Percentiles rank a stretch among this genome's conserved stretches.
Conservation (phyloP, 176 grass and related monocot species). For the Tuctoria greenei region DNA sequence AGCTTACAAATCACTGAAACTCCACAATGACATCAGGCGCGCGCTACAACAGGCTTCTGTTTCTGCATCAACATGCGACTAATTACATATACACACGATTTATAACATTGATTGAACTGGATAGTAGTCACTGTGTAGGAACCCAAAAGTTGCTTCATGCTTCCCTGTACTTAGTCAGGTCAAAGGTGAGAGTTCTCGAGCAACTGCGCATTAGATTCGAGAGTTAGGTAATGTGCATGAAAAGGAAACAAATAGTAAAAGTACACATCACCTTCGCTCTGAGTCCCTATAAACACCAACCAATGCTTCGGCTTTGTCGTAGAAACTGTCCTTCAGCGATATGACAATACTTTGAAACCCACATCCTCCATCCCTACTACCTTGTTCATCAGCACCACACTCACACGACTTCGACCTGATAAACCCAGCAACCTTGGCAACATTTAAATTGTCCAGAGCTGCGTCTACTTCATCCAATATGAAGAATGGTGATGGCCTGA, state of each 20-base stretch:
- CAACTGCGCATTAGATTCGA: constrained; percentile 60
- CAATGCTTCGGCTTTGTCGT: constrained; percentile 96
- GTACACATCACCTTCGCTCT: constrained; percentile 58
- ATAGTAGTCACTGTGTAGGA: neutral
- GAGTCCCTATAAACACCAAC: constrained; percentile 96
- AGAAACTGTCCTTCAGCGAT: constrained; percentile 96
- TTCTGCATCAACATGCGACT: neutral
- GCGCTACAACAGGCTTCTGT: too few species aligned
- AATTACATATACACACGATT: neutral
- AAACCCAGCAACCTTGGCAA: constrained; percentile 94
- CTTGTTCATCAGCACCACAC: constrained; percentile 41
- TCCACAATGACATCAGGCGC: too few species aligned
- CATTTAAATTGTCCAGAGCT: constrained; percentile 98
- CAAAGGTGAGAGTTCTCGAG: constrained; percentile 92
- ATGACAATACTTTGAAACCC: constrained; percentile 99
- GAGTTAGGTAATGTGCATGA: constrained; percentile 10
- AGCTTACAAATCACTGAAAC: too few species aligned
- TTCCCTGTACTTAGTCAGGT: constrained; percentile 89
- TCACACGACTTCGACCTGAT: constrained; percentile 95
- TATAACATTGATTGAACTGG: neutral
- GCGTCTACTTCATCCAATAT: constrained; percentile 99
- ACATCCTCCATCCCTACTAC: constrained; percentile 53
- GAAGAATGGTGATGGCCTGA: constrained; percentile 95
- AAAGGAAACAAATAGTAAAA: constrained; percentile 14
- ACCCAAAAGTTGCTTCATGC: constrained; percentile 34